Percentiles rank a stretch among this genome's conserved stretches.
Conservation (phyloP, 768 basidiomycete genomes). For the Podaxis pistillaris region DNA sequence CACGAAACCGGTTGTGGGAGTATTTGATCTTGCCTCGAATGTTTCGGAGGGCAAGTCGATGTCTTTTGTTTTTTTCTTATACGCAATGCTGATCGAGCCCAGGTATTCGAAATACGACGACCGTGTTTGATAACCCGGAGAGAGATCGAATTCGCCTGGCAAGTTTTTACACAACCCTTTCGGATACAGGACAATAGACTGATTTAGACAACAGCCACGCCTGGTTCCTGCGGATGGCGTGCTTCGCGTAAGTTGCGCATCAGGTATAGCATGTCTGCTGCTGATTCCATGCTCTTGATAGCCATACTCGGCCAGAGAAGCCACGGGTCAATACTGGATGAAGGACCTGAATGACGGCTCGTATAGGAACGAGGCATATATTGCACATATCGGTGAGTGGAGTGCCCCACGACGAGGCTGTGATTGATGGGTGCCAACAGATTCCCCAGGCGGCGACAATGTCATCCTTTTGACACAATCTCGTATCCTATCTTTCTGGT, state of each 20-base stretch:
- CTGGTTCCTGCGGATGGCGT: constrained; percentile 87
- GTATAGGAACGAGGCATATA: constrained; percentile 81
- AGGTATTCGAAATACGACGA: constrained; percentile 98
- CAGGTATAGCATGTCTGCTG: neutral
- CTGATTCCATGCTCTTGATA: constrained; percentile 27
- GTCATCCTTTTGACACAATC: constrained; percentile 77
- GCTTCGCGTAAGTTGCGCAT: constrained; percentile 58
- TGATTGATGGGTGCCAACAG: constrained; percentile 31
- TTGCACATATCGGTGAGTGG: constrained; percentile 84
- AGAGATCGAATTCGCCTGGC: constrained; percentile 85
- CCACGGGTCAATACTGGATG: constrained; percentile 96
- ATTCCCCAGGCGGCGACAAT: constrained; percentile 76
- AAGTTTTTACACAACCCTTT: constrained; percentile 26
- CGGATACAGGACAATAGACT: neutral
- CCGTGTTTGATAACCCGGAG: constrained; percentile 91
- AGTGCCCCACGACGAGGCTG: neutral
- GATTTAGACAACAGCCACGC: constrained; percentile 56
- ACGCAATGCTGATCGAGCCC: neutral
- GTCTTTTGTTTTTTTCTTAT: neutral
- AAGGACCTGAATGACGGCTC: constrained; percentile 89
- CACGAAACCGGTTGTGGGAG: constrained; percentile 95
- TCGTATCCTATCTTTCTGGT: constrained; percentile 80
- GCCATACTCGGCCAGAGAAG: constrained; percentile 89
- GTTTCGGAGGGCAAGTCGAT: constrained; percentile 74
- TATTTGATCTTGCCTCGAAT: constrained; percentile 94